Conservation (phyloP, 176 grass and related monocot species). For the Microstegium vimineum region DNA sequence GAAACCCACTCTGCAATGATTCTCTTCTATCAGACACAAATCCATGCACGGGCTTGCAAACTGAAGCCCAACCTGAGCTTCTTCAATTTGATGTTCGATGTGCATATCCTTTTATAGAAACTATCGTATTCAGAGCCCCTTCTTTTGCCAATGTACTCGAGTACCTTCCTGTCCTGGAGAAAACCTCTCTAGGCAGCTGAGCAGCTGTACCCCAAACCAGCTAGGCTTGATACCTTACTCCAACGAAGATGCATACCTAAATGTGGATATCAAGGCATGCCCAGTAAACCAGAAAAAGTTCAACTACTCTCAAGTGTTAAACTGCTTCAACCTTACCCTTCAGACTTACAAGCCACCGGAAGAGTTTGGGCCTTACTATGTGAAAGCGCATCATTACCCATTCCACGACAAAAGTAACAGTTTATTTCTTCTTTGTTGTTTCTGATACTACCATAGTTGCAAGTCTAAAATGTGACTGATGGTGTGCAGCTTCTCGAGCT, state of each 20-base stretch:
- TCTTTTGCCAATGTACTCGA: conserved; percentile 16
- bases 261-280: conserved; percentile 45
- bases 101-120: conserved; percentile 54
- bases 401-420: conserved; percentile 33
- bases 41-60: conserved; percentile 28
- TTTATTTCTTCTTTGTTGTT: not conserved
- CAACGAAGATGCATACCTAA: conserved; percentile 1
- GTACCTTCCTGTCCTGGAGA: not conserved
- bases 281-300: conserved; percentile 42
- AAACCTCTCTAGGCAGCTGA: conserved; percentile 13
- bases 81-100: not conserved
- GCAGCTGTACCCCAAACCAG: not conserved
- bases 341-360: conserved; percentile 34
- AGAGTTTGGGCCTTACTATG: conserved; percentile 56
- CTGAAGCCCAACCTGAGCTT: not conserved
- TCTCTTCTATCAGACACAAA: conserved; percentile 24
- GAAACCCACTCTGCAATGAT: conserved; percentile 57
- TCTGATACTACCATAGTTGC: not conserved
- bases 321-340: conserved; percentile 52
- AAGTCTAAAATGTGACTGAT: conserved; percentile 3
- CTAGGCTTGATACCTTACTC: conserved; percentile 14
- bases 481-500: conserved; percentile 33
- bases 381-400: conserved; percentile 15
- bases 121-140: conserved; percentile 61
- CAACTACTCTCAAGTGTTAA: conserved; percentile 39